phyloP scores from a whole-genome alignment of 768 basidiomycete genomes.

The Panus rudis region DNA sequence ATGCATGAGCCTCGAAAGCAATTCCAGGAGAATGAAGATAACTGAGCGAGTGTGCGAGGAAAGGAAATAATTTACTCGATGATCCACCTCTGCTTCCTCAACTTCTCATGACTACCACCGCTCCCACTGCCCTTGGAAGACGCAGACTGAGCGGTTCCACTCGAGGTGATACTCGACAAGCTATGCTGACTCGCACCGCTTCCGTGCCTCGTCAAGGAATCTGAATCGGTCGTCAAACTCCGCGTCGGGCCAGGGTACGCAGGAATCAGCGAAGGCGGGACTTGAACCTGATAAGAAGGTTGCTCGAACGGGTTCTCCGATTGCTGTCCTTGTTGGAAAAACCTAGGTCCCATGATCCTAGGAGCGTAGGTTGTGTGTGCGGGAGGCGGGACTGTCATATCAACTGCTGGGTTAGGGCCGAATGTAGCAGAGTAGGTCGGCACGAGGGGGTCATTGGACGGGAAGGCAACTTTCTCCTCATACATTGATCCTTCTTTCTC shows the following conservation, averaged over 20 bases:
- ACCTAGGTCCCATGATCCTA: constrained; percentile 32
- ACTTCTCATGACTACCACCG: no score
- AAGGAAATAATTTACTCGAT: constrained; percentile 22
- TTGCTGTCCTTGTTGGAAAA: constrained; percentile 1
- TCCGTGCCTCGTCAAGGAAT: constrained; percentile 28
- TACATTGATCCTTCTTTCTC: constrained; percentile 12
- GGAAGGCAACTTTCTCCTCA: constrained; percentile 54
- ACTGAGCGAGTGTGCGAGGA: no score
- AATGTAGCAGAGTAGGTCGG: constrained; percentile 46
- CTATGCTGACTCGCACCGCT: constrained; percentile 35
- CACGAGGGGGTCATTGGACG: constrained; percentile 41
- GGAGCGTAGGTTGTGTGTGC: constrained; percentile 30
- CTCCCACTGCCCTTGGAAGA: constrained; percentile 27
- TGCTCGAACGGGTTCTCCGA: no score
- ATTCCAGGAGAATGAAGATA: no score
- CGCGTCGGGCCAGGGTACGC: no score
- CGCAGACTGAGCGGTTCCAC: constrained; percentile 8
- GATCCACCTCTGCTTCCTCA: constrained; percentile 38
- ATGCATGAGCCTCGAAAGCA: no score
- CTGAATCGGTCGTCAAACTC: no score
- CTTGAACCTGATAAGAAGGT: no score
- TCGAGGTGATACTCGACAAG: constrained; percentile 23
- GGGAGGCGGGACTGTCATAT: constrained; percentile 30
- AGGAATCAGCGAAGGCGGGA: no score
- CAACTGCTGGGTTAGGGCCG: constrained; percentile 27